These are phyloP conservation scores for Trifolium pratense DNA, from an alignment of 306 rosid species.

Conservation along the genomic window DNA sequence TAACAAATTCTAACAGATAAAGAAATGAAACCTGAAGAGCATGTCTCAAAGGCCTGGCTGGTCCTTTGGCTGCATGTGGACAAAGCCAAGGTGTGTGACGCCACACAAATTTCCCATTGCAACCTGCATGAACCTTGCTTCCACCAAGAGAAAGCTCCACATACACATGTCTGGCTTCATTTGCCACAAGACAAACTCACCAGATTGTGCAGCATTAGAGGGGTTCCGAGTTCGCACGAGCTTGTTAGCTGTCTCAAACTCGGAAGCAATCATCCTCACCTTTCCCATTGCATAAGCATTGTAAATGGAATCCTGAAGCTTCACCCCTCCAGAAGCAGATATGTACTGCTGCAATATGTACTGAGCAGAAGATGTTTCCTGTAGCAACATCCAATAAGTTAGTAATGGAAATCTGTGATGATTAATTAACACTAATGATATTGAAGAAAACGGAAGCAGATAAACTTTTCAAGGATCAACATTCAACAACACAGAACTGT, in stretches of 20 bases:
- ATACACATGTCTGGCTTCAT: slow-evolving; percentile 98
- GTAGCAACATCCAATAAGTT: slow-evolving; percentile 41
- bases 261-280: slow-evolving; percentile 93
- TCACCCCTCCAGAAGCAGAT: slow-evolving; percentile 93
- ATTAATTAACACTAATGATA: not conserved
- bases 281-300: slow-evolving; percentile 98
- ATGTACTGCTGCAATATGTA: slow-evolving; percentile 95
- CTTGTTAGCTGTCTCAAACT: slow-evolving; percentile 86
- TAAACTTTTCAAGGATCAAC: slow-evolving; percentile 17
- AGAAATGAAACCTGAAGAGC: slow-evolving; percentile 74
- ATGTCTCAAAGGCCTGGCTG: slow-evolving; percentile 89
- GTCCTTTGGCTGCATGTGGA: slow-evolving; percentile 96
- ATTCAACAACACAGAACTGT: not conserved
- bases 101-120: slow-evolving; percentile 95
- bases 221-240: slow-evolving; percentile 71
- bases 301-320: slow-evolving; percentile 75
- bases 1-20: not conserved
- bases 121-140: slow-evolving; percentile 98
- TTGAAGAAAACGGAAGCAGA: not conserved
- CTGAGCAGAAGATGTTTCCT: slow-evolving; percentile 97
- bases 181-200: slow-evolving; percentile 97
- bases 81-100: slow-evolving; percentile 99
- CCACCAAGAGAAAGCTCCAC: slow-evolving; percentile 98
- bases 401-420: not conserved
- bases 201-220: slow-evolving; percentile 80